Evolutionary conservation across 2,329 filamentous ascomycete species (phyloP).

Genomic region (Botrytis elliptica): DNA sequence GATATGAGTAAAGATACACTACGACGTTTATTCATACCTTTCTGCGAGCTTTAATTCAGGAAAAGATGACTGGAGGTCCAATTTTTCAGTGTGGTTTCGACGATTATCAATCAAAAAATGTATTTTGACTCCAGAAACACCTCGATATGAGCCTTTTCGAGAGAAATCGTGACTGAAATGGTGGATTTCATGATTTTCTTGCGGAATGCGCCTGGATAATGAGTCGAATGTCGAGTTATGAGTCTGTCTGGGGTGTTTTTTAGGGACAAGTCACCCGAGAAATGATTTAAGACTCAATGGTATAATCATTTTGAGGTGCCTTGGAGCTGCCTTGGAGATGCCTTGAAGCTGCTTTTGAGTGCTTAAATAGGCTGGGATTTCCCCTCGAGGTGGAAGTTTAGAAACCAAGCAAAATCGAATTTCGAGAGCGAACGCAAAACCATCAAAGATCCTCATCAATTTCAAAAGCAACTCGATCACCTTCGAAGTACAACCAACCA

Average conservation of each 20-base stretch:
- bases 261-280: too few relatives aligned
- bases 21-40: rapidly evolving
- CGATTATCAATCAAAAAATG: background rate
- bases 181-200: background rate
- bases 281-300: background rate
- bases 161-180: background rate
- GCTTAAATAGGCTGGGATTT: background rate
- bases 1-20: background rate
- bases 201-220: too few relatives aligned
- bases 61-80: too few relatives aligned
- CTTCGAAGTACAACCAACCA: too few relatives aligned
- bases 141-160: background rate
- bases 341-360: too few relatives aligned
- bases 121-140: background rate
- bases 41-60: background rate
- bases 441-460: too few relatives aligned
- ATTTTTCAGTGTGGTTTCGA: background rate
- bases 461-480: too few relatives aligned
- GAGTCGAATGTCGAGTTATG: too few relatives aligned
- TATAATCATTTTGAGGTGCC: too few relatives aligned
- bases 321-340: too few relatives aligned
- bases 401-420: background rate
- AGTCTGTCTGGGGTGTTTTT: too few relatives aligned
- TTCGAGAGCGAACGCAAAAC: too few relatives aligned
- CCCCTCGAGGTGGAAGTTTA: background rate